Percentiles rank a stretch among this genome's conserved stretches.
Conservation (phyloP, 192 early-diverging fungal species). For the Podila epigama region DNA sequence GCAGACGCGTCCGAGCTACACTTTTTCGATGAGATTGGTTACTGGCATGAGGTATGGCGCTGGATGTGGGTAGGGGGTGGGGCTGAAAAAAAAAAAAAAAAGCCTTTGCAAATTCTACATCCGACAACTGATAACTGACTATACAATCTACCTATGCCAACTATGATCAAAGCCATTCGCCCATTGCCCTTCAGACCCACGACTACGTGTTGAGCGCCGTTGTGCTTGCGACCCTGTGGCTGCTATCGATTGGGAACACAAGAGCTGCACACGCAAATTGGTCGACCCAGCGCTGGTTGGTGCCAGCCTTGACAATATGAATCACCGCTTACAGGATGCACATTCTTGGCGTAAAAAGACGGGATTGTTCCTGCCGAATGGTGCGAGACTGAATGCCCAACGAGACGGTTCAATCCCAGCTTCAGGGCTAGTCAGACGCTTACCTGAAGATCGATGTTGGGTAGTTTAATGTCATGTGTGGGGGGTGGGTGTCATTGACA, state of each 20-base stretch:
- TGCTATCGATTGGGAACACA: neutral
- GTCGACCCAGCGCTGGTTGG: neutral
- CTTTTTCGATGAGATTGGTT: constrained; percentile 76
- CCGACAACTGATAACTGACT: too few relatives aligned
- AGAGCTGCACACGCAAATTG: neutral
- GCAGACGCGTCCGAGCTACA: constrained; percentile 66
- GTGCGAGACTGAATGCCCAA: neutral
- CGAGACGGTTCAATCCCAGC: neutral
- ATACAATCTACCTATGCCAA: too few relatives aligned
- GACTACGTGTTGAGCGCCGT: neutral
- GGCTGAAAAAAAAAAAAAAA: too few relatives aligned
- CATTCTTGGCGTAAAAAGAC: neutral
- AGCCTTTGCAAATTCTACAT: too few relatives aligned
- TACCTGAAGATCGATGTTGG: neutral
- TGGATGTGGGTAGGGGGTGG: too few relatives aligned
- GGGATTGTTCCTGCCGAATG: neutral
- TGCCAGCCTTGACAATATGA: neutral
- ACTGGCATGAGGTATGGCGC: constrained; percentile 62
- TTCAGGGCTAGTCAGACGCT: neutral
- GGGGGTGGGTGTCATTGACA: too few relatives aligned
- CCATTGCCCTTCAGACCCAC: neutral
- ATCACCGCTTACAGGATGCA: neutral
- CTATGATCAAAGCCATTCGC: too few relatives aligned
- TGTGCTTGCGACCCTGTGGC: neutral
- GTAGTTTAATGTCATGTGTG: neutral